These are phyloP conservation scores for Vanderwaltozyma polyspora DNA, from an alignment of 805 yeast genomes.

Conservation along the genomic window DNA sequence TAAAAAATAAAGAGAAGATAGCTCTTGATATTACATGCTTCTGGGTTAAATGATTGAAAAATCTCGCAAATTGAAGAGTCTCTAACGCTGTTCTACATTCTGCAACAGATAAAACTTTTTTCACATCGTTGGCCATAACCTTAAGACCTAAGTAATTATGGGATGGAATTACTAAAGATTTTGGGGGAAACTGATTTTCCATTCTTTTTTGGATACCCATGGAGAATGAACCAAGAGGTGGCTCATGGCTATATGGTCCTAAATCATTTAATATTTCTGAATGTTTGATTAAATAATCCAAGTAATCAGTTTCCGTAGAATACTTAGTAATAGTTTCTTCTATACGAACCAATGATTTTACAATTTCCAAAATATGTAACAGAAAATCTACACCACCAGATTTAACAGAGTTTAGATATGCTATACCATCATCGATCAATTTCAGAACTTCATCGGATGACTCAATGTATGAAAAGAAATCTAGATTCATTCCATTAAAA, in stretches of 20 bases:
- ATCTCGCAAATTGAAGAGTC: slow-evolving; percentile 23
- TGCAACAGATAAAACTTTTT: slow-evolving; percentile 25
- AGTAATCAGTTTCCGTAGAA: slow-evolving; percentile 7
- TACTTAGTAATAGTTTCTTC: slow-evolving; percentile 10
- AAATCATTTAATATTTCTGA: slow-evolving; percentile 2
- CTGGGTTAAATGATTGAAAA: slow-evolving; percentile 27
- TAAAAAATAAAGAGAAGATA: slow-evolving; percentile 46
- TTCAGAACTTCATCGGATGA: slow-evolving; percentile 11
- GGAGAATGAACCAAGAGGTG: slow-evolving; percentile 32
- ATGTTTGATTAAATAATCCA: slow-evolving; percentile 9
- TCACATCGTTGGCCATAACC: slow-evolving; percentile 30
- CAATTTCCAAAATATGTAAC: slow-evolving; percentile 18
- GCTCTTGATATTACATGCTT: slow-evolving; percentile 45
- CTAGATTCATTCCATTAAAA: slow-evolving; percentile 48
- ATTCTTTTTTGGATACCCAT: slow-evolving; percentile 37
- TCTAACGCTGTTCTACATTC: slow-evolving; percentile 24
- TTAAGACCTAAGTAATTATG: slow-evolving; percentile 21
- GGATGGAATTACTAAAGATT: slow-evolving; percentile 23
- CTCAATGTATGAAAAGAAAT: slow-evolving; percentile 26
- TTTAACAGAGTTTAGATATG: slow-evolving; percentile 7
- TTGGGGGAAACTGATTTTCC: slow-evolving; percentile 39
- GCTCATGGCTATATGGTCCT: neutral
- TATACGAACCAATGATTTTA: slow-evolving; percentile 23
- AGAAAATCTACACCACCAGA: slow-evolving; percentile 3
- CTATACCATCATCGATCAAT: slow-evolving; percentile 27